Percentiles rank a stretch among this genome's conserved stretches.
These are phyloP conservation scores for Diplodia seriata DNA, from an alignment of 2,329 filamentous ascomycete genomes.

Conservation along the genomic window DNA sequence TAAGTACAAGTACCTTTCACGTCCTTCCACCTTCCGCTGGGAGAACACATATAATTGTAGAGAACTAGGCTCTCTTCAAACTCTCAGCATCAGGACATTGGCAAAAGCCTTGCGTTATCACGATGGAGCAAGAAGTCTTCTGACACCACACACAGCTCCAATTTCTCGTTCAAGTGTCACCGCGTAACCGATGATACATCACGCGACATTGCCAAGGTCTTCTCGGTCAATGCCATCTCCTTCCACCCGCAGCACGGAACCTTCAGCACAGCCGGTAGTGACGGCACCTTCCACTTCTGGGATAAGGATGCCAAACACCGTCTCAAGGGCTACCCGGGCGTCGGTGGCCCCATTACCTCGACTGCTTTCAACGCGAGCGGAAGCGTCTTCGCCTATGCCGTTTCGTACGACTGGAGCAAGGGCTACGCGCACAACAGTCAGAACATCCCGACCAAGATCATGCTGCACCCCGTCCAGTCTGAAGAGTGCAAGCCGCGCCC, in stretches of 20 bases:
- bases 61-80: not conserved
- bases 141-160: conserved; percentile 59
- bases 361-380: conserved; percentile 92
- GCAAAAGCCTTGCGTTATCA: not conserved
- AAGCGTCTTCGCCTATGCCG: conserved; percentile 67
- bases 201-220: conserved; percentile 81
- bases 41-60: not conserved
- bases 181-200: conserved; percentile 72
- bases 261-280: conserved; percentile 95
- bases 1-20: conserved; percentile 36
- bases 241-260: conserved; percentile 97
- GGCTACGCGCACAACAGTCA: conserved; percentile 85
- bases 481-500: conserved; percentile 60
- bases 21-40: not conserved
- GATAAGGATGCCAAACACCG: conserved; percentile 68
- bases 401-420: conserved; percentile 99
- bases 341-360: conserved; percentile 79
- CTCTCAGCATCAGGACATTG: not conserved
- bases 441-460: conserved; percentile 57
- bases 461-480: conserved; percentile 56
- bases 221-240: conserved; percentile 94
- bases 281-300: conserved; percentile 97
- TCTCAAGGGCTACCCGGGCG: conserved; percentile 69
- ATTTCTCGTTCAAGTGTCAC: conserved; percentile 99
- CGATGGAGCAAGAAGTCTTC: conserved; percentile 2